Evolutionary conservation across 108 stramenopile species (phyloP).

Genomic region (Nannochloropsis salina): DNA sequence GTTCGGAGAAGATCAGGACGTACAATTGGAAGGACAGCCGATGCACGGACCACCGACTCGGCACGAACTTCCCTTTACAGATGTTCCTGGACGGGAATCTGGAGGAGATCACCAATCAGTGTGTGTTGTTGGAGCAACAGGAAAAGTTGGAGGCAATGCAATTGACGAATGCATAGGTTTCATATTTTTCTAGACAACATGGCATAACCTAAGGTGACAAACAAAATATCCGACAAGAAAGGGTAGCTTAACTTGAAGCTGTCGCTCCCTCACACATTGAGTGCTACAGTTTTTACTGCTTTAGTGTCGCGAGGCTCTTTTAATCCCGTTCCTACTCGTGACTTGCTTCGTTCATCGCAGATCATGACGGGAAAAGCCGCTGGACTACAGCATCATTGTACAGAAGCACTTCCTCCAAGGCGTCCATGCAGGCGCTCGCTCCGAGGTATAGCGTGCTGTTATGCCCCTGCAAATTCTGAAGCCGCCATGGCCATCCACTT

Average conservation of each 20-base stretch:
- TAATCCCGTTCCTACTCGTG: too few species aligned
- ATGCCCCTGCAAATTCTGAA: neutral
- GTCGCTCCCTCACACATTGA: too few species aligned
- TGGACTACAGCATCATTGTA: neutral
- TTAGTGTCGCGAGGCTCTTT: too few species aligned
- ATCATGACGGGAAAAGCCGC: neutral
- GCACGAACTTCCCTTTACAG: constrained; percentile 44
- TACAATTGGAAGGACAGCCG: constrained; percentile 58
- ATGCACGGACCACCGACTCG: constrained; percentile 51
- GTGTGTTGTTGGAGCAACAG: constrained; percentile 50
- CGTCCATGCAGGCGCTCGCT: constrained; percentile 16
- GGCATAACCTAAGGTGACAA: neutral
- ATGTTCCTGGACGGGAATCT: constrained; percentile 43
- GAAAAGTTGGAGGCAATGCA: constrained; percentile 43
- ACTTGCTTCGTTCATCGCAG: too few species aligned
- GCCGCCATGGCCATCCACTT: constrained; percentile 2
- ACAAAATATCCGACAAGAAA: too few species aligned
- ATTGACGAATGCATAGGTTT: constrained; percentile 26
- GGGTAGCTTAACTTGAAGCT: too few species aligned
- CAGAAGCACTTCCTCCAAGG: neutral
- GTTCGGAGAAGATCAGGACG: constrained; percentile 54
- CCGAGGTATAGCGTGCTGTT: constrained; percentile 1
- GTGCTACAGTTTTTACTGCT: too few species aligned
- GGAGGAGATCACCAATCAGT: constrained; percentile 43
- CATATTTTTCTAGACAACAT: neutral